Conservation (phyloP, 2,329 filamentous ascomycete species). For the Cercospora sp. region DNA sequence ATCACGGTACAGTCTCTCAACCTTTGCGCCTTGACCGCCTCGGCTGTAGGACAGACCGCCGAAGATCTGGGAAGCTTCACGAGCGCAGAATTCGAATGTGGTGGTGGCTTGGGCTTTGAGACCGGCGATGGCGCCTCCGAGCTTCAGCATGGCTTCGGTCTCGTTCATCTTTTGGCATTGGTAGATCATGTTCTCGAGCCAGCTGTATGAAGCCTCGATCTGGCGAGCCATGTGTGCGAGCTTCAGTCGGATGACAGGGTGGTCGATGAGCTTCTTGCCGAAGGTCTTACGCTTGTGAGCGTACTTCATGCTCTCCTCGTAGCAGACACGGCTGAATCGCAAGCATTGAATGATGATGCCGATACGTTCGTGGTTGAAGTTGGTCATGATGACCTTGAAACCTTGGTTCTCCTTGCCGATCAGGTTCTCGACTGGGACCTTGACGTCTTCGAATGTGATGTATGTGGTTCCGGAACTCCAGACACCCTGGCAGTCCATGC, state of each 20-base stretch:
- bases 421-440: constrained; percentile 98
- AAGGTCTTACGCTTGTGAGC: constrained; percentile 96
- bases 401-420: constrained; percentile 98
- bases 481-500: constrained; percentile 98
- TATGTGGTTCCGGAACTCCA: constrained; percentile 96
- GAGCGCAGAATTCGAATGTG: constrained; percentile 96
- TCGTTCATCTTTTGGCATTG: constrained; percentile 93
- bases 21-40: constrained; percentile 91
- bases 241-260: constrained; percentile 81
- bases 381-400: constrained; percentile 99
- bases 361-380: constrained; percentile 99
- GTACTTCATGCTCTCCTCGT: constrained; percentile 94
- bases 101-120: constrained; percentile 92
- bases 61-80: constrained; percentile 96
- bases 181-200: constrained; percentile 93
- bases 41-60: constrained; percentile 89
- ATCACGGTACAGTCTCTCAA: constrained; percentile 92
- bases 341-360: constrained; percentile 98
- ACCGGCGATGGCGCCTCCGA: constrained; percentile 89
- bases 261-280: constrained; percentile 92
- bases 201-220: constrained; percentile 95
- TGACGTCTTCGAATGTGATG: constrained; percentile 97
- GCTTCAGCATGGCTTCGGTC: constrained; percentile 91
- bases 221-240: constrained; percentile 97
- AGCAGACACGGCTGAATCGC: constrained; percentile 94